These are phyloP conservation scores for Colletotrichum destructivum DNA, from an alignment of 2,329 filamentous ascomycete species.

Conservation along the genomic window DNA sequence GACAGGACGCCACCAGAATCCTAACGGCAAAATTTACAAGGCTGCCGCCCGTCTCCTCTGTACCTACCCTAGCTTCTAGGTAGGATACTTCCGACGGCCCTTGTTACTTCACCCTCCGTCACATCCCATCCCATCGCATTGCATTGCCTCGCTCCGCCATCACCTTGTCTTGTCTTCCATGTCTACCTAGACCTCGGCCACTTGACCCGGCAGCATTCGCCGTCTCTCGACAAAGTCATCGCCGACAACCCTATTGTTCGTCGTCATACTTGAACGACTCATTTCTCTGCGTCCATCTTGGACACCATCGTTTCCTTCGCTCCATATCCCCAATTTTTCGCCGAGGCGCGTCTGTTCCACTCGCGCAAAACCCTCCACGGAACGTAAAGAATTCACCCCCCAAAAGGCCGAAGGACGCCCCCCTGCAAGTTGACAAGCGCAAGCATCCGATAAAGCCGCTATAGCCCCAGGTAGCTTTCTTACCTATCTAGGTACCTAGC, in stretches of 20 bases:
- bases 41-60: conserved; percentile 3
- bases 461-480: background rate
- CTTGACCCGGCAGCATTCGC: background rate
- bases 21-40: conserved; percentile 11
- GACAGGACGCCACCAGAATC: background rate
- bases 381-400: conserved; percentile 20
- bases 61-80: background rate
- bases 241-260: background rate
- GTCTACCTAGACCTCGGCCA: background rate
- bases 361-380: conserved; percentile 33
- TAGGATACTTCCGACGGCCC: background rate
- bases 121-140: conserved; percentile 25
- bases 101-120: conserved; percentile 2
- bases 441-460: conserved; percentile 34
- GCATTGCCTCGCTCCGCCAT: conserved; percentile 21
- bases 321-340: background rate
- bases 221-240: conserved; percentile 4
- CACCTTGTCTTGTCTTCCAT: conserved; percentile 4
- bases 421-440: conserved; percentile 37
- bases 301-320: conserved; percentile 10
- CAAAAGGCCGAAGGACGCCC: conserved; percentile 9
- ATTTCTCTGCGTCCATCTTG: background rate
- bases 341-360: conserved; percentile 19
- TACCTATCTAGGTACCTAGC: background rate
- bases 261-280: conserved; percentile 23